phyloP scores from a whole-genome alignment of 306 rosid genomes.

The Astragalus glycyphyllos region DNA sequence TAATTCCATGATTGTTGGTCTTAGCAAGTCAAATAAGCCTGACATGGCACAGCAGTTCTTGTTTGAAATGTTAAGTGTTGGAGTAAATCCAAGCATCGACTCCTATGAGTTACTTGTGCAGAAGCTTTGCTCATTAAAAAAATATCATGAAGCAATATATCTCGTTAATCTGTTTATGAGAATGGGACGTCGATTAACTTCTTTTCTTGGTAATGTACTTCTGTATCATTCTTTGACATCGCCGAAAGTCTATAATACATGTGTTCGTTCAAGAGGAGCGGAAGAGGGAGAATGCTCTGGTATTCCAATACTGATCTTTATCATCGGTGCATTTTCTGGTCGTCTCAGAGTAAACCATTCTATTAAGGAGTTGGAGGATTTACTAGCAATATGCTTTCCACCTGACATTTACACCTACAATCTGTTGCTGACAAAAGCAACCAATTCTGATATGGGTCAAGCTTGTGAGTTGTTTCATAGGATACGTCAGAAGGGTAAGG shows the following conservation, averaged over 20 bases:
- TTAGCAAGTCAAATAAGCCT: slow-evolving; percentile 54
- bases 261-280: slow-evolving; percentile 53
- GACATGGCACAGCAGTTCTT: slow-evolving; percentile 55
- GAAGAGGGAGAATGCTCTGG: slow-evolving; percentile 46
- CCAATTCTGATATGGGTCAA: slow-evolving; percentile 50
- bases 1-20: slow-evolving; percentile 52
- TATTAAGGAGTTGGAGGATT: slow-evolving; percentile 59
- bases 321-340: slow-evolving; percentile 73
- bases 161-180: slow-evolving; percentile 62
- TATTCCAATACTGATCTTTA: slow-evolving; percentile 53
- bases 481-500: slow-evolving; percentile 68
- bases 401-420: slow-evolving; percentile 68
- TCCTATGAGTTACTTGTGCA: slow-evolving; percentile 70
- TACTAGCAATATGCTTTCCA: slow-evolving; percentile 71
- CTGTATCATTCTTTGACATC: slow-evolving; percentile 63
- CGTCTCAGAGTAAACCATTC: slow-evolving; percentile 45
- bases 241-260: slow-evolving; percentile 56
- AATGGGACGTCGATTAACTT: slow-evolving; percentile 65
- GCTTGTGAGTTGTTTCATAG: slow-evolving; percentile 61
- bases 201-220: slow-evolving; percentile 74
- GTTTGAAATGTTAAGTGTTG: slow-evolving; percentile 51
- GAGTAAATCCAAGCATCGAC: slow-evolving; percentile 56
- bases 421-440: slow-evolving; percentile 61
- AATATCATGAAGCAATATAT: slow-evolving; percentile 55
- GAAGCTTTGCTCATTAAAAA: slow-evolving; percentile 49